These are phyloP conservation scores for Fraxinus anomala DNA, from an alignment of 257 asterid species.

Conservation along the genomic window DNA sequence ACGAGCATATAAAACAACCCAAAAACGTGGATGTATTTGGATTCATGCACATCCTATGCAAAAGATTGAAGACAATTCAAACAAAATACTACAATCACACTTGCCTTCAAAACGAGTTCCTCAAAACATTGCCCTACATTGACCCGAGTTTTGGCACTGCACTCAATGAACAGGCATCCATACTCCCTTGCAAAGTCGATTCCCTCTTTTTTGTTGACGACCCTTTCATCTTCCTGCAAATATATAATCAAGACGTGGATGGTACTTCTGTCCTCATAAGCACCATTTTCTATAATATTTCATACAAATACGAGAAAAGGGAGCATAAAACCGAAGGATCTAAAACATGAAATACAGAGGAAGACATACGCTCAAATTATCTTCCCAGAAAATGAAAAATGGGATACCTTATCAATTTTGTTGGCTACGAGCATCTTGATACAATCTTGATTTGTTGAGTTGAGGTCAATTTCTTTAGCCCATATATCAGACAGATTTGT, in stretches of 20 bases:
- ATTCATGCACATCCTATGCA: not conserved
- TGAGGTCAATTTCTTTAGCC: constrained; percentile 91
- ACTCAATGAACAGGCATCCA: constrained; percentile 90
- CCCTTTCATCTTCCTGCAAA: constrained; percentile 79
- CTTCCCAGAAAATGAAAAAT: not conserved
- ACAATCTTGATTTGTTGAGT: constrained; percentile 86
- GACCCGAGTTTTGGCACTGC: constrained; percentile 90
- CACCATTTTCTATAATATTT: not conserved
- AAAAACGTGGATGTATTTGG: not conserved
- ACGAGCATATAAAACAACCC: constrained; percentile 8
- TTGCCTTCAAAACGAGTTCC: constrained; percentile 85
- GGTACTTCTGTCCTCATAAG: not conserved
- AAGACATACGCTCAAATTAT: not conserved
- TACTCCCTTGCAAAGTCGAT: constrained; percentile 82
- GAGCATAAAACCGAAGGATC: not conserved
- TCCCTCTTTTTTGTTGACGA: constrained; percentile 89
- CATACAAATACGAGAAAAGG: not conserved
- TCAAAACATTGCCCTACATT: constrained; percentile 97
- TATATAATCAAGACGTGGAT: not conserved
- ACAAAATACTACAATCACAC: constrained; percentile 2
- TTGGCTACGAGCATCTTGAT: constrained; percentile 96
- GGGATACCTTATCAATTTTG: constrained; percentile 71
- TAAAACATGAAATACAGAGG: not conserved
- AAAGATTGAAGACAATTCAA: not conserved
- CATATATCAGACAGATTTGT: constrained; percentile 85